Evolutionary conservation across 2,329 filamentous ascomycete species (phyloP), one percentile per base, ranked within the genome.

Genomic region (Dactylellina drechsleri): DNA sequence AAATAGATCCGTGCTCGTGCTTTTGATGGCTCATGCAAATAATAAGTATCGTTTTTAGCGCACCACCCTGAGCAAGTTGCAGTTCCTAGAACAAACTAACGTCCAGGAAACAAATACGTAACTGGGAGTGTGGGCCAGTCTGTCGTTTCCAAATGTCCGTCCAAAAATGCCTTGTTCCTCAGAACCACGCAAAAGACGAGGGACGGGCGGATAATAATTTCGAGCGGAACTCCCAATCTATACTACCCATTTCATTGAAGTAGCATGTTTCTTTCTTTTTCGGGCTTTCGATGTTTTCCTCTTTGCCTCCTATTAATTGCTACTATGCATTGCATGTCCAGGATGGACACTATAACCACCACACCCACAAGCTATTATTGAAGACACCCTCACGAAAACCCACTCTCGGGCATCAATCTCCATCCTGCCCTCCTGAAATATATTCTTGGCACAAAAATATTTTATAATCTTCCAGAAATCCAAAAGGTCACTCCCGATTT

Each of bases 81-180:
- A 28, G 5, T 36, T n/a, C 26, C 52, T 4, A 52, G 20, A n/a
- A n/a, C 20, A 54, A 23, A 23, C 47, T 18, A 52, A 52, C 47
- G 4, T 18, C 47, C 18, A 52, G 43, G 13, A 15, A n/a, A 36
- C 7, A 54, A 12, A n/a, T 36, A 36, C 15, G 52, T 54, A 54
- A 31, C 31, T 54, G 52, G 52, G 7, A 20, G 52, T 16, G 49
- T 52, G 49, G 52, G 23, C 52, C 52, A 54, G 12, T 20, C 52
- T 36, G 26, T 54, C 52, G 52, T 54, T 54, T 54, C 20, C 52
- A 54, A 36, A 28, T 54, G 52, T 54, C 52, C 26, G 52, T 23
- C 26, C 20, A 36, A n/a, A n/a, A 31, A 36, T 10, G 43, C 43
- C 13, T 15, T 15, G 43, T 47, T 47, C 16, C 16, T 18, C 13